phyloP scores from a whole-genome alignment of 805 yeast species.

The Barnettozyma sucrosica region DNA sequence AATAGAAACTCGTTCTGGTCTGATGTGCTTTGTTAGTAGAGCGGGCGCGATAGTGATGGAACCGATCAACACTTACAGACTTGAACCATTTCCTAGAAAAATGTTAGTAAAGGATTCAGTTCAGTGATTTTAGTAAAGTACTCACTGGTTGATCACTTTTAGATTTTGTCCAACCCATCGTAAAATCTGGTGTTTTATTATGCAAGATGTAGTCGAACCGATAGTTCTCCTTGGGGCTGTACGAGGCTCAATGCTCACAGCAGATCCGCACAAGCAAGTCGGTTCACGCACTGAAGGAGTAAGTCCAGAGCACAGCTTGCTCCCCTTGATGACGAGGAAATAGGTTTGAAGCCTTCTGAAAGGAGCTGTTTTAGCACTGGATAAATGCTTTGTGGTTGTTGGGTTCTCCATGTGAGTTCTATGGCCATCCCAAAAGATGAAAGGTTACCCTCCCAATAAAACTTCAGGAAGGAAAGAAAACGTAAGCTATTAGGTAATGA shows the following conservation, averaged over 20 bases:
- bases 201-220: neutral
- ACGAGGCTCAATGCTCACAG: neutral
- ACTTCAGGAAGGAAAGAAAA: no score
- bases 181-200: no score
- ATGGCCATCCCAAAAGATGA: no score
- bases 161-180: constrained; percentile 17
- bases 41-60: neutral
- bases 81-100: constrained; percentile 34
- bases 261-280: neutral
- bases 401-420: no score
- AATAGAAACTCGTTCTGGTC: constrained; percentile 53
- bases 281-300: no score
- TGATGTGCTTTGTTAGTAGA: constrained; percentile 10
- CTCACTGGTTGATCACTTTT: constrained; percentile 20
- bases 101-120: neutral
- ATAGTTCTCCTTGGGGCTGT: neutral
- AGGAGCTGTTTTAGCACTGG: neutral
- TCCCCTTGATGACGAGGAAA: neutral
- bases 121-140: neutral
- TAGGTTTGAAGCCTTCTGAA: neutral
- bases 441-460: no score
- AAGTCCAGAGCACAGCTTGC: neutral
- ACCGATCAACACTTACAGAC: constrained; percentile 23
- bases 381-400: neutral
- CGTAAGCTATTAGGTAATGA: neutral